Base-by-base conservation (phyloP, 2,329 filamentous ascomycete genomes). In the Diaporthe citrichinensis region DNA sequence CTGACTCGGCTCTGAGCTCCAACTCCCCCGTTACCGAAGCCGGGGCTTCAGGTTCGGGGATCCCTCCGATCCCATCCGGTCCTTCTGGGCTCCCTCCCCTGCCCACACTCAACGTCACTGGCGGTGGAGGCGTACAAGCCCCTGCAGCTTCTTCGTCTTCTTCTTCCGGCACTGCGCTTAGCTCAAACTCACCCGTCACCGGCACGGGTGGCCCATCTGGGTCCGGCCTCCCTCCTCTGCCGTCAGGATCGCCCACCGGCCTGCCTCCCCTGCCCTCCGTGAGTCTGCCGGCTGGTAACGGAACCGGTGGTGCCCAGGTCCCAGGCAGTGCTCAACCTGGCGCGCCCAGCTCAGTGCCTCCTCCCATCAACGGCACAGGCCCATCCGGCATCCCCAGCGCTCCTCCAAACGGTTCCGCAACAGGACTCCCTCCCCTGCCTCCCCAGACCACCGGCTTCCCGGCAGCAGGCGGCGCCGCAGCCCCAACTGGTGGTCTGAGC, bases 401-500 rank as follows among this genome's bases (percentile, higher is more conserved):
- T 36, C 28, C 61, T 34, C 23, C 61, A 3, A 65, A 34, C 59
- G 61, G 61, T 10, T 53, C 62, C 6, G 65, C 65, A 15, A 68
- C 65, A 1, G 31, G 65, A 0, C 65, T 68, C 14, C 65, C 65
- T 9, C 46, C 65, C 14, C 65, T 28, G 28, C 65, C 65, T 68
- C 65, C 65, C 2, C 23, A 39, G 65, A 53, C 65, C 46, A 39
- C 46, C 14, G 46, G 46, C 8, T 68, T 68, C 46, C 65, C 65
- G 7, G 65, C 8, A 39, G 65, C 65, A 68, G 65, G 65, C n/a
- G 65, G 65, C 17, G 65, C 65, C 46, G 65, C 65, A 25, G 65
- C 65, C 65, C 65, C 65, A 15, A 53, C 65, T 25, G 65, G 46
- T 53, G 65, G 46, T 39, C 46, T 68, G 23, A 68, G 65, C 65